phyloP scores from a whole-genome alignment of 208 protist genomes.

The Acanthamoeba triangularis region DNA sequence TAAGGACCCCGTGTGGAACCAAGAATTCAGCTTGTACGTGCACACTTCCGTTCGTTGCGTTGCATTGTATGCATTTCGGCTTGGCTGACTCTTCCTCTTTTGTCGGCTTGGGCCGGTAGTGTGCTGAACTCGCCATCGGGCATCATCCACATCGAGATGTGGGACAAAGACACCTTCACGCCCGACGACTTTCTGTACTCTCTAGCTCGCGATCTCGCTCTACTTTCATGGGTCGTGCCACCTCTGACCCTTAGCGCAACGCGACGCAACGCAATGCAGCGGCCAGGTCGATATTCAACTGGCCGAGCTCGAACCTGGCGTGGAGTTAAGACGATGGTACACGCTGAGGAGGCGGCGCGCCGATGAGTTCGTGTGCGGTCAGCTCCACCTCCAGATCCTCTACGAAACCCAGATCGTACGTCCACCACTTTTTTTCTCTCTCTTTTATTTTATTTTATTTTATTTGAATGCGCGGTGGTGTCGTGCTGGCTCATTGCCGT shows the following conservation, averaged over 20 bases:
- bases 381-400: constrained; percentile 53
- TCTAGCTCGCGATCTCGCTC: neutral
- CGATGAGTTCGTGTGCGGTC: constrained; percentile 48
- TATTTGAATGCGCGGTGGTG: neutral
- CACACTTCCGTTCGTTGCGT: neutral
- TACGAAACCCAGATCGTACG: constrained; percentile 31
- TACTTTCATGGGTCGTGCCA: neutral
- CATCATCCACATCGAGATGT: constrained; percentile 43
- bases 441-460: too few relatives aligned
- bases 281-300: constrained; percentile 33
- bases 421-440: too few relatives aligned
- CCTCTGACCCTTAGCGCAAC: neutral
- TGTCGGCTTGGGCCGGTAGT: neutral
- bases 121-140: constrained; percentile 33
- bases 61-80: neutral
- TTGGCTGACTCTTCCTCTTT: neutral
- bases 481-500: neutral
- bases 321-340: constrained; percentile 18
- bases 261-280: neutral
- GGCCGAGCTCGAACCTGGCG: neutral
- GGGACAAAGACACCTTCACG: constrained; percentile 65
- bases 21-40: constrained; percentile 34
- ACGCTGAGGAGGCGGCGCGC: neutral
- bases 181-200: constrained; percentile 59
- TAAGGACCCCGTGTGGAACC: constrained; percentile 50